Base-by-base conservation (phyloP, 352 stramenopile species). In the Pythium coloratum region DNA sequence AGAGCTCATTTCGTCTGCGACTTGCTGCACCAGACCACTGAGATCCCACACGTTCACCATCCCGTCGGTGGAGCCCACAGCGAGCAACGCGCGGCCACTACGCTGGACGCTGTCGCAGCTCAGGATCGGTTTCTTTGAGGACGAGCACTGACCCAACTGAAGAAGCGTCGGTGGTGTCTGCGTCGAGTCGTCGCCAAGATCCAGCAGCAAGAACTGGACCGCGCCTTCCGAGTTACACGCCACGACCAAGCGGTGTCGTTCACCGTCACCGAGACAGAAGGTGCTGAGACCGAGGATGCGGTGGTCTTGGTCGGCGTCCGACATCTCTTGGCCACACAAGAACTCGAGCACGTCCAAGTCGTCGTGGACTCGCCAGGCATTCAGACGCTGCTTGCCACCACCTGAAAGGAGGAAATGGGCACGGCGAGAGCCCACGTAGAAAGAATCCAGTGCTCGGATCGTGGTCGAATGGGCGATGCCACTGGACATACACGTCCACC, bases 31-130 rank as follows among this genome's bases (percentile, higher is more conserved):
- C 9, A 84, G 33, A 1, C 32, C 42, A 24, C 59, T 78, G 10
- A 95, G 47, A 55, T 92, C 64, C 84, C 86, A 95, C 18, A 96
- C 36, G 57, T 84, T 90, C 51, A 96, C 71, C 55, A 90, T 74
- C 12, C 88, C 88, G 55, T 96, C 87, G 14, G 88, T 96, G 34
- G 85, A 90, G 9, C 88, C 88, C 20, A 92, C 81, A n/a, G 80
- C 84, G 50, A 96, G 62, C 28, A 89, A 69, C 30, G 75, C 77
- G 36, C 74, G 33, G 16, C 71, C n/a, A 18, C 50, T 56, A 57
- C 67, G 54, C 50, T 88, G 73, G 63, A 89, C 75, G 5, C 75
- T 71, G 13, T 75, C 75, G 32, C 85, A 94, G 14, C 76, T 90
- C 34, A 96, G 67, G 62, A 96, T 94, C 12, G 88, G 88, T 51